phyloP scores from a whole-genome alignment of 176 grass and related monocot genomes.

The Puccinellia tenuiflora region DNA sequence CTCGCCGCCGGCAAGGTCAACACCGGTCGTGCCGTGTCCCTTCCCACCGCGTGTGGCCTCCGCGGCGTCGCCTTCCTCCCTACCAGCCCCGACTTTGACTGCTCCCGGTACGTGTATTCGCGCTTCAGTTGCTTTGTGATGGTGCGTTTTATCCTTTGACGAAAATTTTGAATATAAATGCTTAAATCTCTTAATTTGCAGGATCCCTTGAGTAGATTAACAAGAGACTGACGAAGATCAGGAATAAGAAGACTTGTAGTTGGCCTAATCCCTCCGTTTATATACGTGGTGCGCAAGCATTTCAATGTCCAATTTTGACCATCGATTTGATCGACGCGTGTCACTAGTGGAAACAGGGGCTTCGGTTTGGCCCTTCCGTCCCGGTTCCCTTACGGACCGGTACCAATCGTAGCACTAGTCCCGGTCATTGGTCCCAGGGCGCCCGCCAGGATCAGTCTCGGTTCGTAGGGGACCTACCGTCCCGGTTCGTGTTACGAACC shows the following conservation, averaged over 20 bases:
- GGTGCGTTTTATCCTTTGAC: too few species aligned
- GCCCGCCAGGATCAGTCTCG: too few species aligned
- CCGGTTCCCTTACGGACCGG: too few species aligned
- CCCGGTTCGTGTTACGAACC: too few species aligned
- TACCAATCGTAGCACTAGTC: too few species aligned
- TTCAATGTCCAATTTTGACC: too few species aligned
- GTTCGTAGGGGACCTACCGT: too few species aligned
- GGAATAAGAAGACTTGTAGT: background rate
- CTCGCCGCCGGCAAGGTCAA: background rate
- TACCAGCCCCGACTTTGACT: constrained; percentile 17
- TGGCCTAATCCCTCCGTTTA: background rate
- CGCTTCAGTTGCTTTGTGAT: background rate
- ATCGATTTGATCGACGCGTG: too few species aligned
- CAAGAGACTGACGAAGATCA: background rate
- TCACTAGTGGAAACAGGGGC: too few species aligned
- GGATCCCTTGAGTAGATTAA: background rate
- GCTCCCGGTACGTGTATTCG: background rate
- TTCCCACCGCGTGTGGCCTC: constrained; percentile 8
- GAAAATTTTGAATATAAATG: background rate
- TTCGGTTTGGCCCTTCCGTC: too few species aligned
- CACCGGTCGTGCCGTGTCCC: background rate
- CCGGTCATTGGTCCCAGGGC: too few species aligned
- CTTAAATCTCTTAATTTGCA: background rate
- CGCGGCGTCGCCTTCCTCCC: background rate
- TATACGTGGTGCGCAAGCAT: too few species aligned